These are phyloP conservation scores for Cicer bijugum DNA, from an alignment of 306 rosid genomes.

Conservation along the genomic window DNA sequence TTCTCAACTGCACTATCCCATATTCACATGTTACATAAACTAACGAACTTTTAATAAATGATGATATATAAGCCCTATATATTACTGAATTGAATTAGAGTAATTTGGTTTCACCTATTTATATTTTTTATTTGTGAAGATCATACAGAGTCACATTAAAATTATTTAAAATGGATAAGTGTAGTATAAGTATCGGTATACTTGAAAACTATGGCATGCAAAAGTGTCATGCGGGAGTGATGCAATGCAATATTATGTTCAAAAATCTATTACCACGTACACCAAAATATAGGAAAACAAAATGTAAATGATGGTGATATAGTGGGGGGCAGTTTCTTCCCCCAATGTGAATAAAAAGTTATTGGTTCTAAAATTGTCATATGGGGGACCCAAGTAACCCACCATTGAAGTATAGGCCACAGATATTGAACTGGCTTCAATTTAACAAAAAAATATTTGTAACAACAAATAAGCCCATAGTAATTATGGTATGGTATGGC, in stretches of 20 bases:
- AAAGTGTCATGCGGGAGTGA: not conserved
- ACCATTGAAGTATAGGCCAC: not conserved
- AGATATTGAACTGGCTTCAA: not conserved
- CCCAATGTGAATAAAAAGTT: too few relatives aligned
- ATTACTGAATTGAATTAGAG: not conserved
- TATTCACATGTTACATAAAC: slow-evolving; percentile 16
- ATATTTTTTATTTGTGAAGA: not conserved
- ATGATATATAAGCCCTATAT: not conserved
- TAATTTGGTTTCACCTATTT: not conserved
- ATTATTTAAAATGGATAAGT: not conserved
- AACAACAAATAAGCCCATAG: not conserved
- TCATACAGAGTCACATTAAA: slow-evolving; percentile 1
- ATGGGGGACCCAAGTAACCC: not conserved
- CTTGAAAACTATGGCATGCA: not conserved
- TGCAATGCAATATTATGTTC: too few relatives aligned
- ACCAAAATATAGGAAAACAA: not conserved
- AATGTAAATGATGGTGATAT: not conserved
- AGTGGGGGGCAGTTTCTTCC: too few relatives aligned
- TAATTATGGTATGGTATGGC: not conserved
- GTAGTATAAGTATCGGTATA: not conserved
- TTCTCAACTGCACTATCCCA: slow-evolving; percentile 68
- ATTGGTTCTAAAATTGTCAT: not conserved
- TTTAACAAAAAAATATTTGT: not conserved
- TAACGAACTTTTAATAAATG: not conserved
- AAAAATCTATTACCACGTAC: not conserved